A percentile compares a stretch with the other conserved stretches of the same genome.
Conservation (phyloP, 2,329 filamentous ascomycete genomes). For the Aspergillus quadricinctus region DNA sequence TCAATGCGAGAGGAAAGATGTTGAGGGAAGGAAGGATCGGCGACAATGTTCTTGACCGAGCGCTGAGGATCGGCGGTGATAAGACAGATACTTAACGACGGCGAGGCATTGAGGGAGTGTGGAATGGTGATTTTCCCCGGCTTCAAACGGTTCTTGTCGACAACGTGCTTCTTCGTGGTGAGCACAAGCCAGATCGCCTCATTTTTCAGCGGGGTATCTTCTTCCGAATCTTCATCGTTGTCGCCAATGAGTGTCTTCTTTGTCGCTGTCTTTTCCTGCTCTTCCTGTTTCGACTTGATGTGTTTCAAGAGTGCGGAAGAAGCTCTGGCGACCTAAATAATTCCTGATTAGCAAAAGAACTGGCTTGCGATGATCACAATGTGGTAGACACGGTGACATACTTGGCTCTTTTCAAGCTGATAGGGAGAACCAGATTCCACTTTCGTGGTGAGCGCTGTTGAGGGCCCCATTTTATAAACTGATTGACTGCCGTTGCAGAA, state of each 20-base stretch:
- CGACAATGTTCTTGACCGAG: conserved; percentile 83
- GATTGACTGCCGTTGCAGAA: conserved; percentile 13
- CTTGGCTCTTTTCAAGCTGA: conserved; percentile 46
- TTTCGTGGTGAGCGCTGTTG: conserved; percentile 40
- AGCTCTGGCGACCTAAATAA: conserved; percentile 52
- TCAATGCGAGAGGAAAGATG: conserved; percentile 64
- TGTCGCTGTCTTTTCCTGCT: conserved; percentile 45
- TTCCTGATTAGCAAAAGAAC: conserved; percentile 10
- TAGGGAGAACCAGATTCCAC: conserved; percentile 43
- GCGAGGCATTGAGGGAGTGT: conserved; percentile 66
- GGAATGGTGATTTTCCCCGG: conserved; percentile 77
- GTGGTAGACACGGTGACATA: conserved; percentile 18
- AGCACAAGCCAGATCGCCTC: conserved; percentile 58
- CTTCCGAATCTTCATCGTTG: conserved; percentile 42
- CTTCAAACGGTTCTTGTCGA: conserved; percentile 74
- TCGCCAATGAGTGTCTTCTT: conserved; percentile 54
- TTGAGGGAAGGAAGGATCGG: conserved; percentile 65
- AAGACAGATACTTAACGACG: conserved; percentile 70
- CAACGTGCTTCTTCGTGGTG: conserved; percentile 63
- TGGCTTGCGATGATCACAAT: conserved; percentile 1
- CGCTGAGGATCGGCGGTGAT: conserved; percentile 81
- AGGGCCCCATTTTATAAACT: conserved; percentile 35
- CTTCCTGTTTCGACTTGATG: conserved; percentile 48
- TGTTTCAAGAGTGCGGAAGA: conserved; percentile 56
- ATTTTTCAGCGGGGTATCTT: conserved; percentile 42